Conservation (phyloP, 306 rosid species). For the Fragaria ananassa region DNA sequence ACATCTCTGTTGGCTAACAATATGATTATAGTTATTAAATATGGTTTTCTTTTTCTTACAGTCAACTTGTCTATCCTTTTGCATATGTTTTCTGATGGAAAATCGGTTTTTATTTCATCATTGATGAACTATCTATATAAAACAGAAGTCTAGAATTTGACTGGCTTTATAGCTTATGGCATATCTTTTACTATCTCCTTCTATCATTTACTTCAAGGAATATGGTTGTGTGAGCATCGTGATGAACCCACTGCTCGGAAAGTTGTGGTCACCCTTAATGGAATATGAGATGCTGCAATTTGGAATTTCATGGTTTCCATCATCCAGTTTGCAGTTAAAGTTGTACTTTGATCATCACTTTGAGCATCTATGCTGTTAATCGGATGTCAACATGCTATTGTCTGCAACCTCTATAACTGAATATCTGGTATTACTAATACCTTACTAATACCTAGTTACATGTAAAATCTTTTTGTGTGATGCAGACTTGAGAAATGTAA, state of each 20-base stretch:
- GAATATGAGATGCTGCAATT: conserved; percentile 41
- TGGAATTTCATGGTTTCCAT: neutral
- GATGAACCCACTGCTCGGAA: conserved; percentile 60
- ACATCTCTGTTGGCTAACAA: neutral
- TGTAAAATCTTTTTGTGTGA: neutral
- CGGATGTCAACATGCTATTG: neutral
- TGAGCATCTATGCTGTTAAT: neutral
- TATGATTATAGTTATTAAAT: neutral
- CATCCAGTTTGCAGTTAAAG: neutral
- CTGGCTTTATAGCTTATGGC: conserved; percentile 4
- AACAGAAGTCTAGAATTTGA: neutral
- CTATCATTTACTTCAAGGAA: conserved; percentile 54
- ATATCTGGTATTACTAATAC: neutral
- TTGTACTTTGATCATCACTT: neutral
- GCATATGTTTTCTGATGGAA: neutral
- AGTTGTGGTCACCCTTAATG: conserved; percentile 71
- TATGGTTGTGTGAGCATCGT: conserved; percentile 91
- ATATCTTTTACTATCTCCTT: neutral
- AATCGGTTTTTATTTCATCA: neutral
- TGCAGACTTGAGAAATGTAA: neutral
- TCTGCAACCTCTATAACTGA: neutral
- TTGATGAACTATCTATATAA: neutral
- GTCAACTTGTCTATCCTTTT: neutral
- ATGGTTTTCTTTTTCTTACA: neutral
- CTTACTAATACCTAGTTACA: neutral